Base-by-base conservation (phyloP, 2,329 filamentous ascomycete species). In the Phyllosticta citribraziliensis region DNA sequence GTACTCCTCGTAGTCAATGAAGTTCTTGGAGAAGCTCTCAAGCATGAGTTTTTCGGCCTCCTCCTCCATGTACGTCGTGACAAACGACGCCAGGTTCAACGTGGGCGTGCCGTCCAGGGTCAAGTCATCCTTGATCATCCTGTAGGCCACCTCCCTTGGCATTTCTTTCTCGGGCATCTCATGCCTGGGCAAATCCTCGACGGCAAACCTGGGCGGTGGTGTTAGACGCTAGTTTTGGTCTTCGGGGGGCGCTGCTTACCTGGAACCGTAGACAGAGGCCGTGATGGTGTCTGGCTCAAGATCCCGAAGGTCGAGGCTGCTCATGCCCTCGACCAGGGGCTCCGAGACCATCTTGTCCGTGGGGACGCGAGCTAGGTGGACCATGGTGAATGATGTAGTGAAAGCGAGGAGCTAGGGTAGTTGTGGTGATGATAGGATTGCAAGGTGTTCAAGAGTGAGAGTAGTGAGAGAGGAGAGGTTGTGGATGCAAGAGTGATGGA, bases 1-100 rank as follows among this genome's bases (percentile, higher is more conserved):
- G 67, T 80, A 80, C 63, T 80, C 78, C 65, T 80, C 77, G 65
- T 78, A 79, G 56, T 74, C 75, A 67, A 80, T 80, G 70, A 97
- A 97, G 81, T 97, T 97, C 76, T 96, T 97, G 73, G 88, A 53
- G 47, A 95, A 88, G 57, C 87, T 83, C 66, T 93, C 91, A 66
- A 86, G 79, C 93, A 97, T 97, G 75, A 97, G 88, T 76, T 95
- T 91, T 78, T 97, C 92, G 20, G 88, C 92, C 75, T 97, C 93
- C 54, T 96, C 89, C 78, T 97, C 92, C 91, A 96, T 97, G 79
- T 95, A 97, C 0, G 93, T 97, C 1, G 92, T 96, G 66, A 96
- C 91, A 70, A 97, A 97, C 47, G 88, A 92, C 30, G 93, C 92
- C 68, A 97, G 76, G 74, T 88, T 90, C 65, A 96, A 82, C 81